phyloP scores from a whole-genome alignment of 2,329 filamentous ascomycete species.

The Hypocreales sp. region DNA sequence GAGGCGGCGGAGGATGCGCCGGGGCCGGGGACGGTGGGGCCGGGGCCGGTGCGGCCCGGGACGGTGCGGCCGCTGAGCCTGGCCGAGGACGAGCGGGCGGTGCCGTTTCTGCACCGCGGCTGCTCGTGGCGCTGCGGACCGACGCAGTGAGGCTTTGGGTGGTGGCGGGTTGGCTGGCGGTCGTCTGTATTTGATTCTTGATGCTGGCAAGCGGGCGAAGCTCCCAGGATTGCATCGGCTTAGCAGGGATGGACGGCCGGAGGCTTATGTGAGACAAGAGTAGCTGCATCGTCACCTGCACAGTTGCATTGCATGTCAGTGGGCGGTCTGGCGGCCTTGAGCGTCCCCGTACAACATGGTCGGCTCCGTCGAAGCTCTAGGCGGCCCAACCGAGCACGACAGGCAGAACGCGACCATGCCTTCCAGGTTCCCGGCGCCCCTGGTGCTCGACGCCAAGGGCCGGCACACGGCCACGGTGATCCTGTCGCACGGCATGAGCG shows the following conservation, averaged over 20 bases:
- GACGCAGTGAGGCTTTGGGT: not conserved
- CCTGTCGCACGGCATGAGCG: slow-evolving; percentile 74
- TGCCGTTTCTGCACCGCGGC: slow-evolving; percentile 31
- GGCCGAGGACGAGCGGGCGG: slow-evolving; percentile 17
- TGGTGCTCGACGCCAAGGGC: slow-evolving; percentile 58
- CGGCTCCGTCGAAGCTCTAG: not conserved
- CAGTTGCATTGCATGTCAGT: too few species aligned
- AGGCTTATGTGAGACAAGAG: too few species aligned
- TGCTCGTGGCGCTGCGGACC: slow-evolving; percentile 36
- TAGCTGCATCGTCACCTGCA: too few species aligned
- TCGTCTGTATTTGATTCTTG: too few species aligned
- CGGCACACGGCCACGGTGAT: slow-evolving; percentile 82
- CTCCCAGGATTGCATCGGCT: too few species aligned
- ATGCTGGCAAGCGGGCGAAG: not conserved
- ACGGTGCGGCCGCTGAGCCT: slow-evolving; percentile 12
- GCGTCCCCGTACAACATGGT: not conserved
- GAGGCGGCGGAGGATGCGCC: slow-evolving; percentile 3
- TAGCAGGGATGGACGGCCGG: too few species aligned
- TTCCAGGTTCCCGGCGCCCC: slow-evolving; percentile 17
- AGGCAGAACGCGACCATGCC: not conserved
- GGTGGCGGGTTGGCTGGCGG: too few species aligned
- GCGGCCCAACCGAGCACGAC: not conserved
- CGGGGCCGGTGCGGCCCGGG: too few species aligned
- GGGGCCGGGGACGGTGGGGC: slow-evolving; percentile 3
- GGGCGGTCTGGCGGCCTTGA: not conserved